Percentiles rank a stretch among this genome's conserved stretches.
phyloP scores from a whole-genome alignment of 225 moss, liverwort and hornwort genomes.

The Marchantia paleacea region DNA sequence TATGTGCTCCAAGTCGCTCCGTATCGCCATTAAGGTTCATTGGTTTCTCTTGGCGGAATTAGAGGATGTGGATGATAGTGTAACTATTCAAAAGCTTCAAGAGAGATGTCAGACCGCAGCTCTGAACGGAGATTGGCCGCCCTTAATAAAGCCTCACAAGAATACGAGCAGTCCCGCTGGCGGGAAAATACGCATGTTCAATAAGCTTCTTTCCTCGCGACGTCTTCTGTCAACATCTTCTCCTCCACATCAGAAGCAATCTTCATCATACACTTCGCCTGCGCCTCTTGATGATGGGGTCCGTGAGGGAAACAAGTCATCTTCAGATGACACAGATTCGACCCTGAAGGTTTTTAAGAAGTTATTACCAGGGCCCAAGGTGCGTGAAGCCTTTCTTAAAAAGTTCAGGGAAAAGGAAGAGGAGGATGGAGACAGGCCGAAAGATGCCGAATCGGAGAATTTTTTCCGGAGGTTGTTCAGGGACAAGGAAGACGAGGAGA shows the following conservation, averaged over 20 bases:
- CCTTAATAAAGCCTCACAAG: slow-evolving; percentile 86
- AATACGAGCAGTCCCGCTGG: slow-evolving; percentile 47
- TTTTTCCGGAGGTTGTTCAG: slow-evolving; percentile 84
- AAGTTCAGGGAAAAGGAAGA: slow-evolving; percentile 97
- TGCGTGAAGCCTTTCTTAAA: slow-evolving; percentile 91
- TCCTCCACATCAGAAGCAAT: slow-evolving; percentile 69
- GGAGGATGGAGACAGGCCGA: slow-evolving; percentile 70
- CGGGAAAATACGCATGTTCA: slow-evolving; percentile 77
- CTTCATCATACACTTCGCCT: slow-evolving; percentile 53
- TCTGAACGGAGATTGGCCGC: slow-evolving; percentile 86
- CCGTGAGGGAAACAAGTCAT: slow-evolving; percentile 55
- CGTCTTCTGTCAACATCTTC: slow-evolving; percentile 87
- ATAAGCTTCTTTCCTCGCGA: slow-evolving; percentile 82
- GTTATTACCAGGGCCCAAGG: slow-evolving; percentile 82
- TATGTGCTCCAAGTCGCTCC: slow-evolving; percentile 98
- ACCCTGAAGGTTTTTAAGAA: slow-evolving; percentile 91
- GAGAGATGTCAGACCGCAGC: slow-evolving; percentile 89
- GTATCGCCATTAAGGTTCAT: slow-evolving; percentile 96
- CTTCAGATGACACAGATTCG: slow-evolving; percentile 77
- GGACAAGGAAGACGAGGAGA: slow-evolving; percentile 93
- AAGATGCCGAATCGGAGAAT: slow-evolving; percentile 81
- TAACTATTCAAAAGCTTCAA: slow-evolving; percentile 67
- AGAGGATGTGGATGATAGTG: slow-evolving; percentile 76
- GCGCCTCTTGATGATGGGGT: slow-evolving; percentile 64
- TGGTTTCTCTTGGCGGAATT: slow-evolving; percentile 97